Conservation (phyloP, 805 yeast genomes). For the Wickerhamiella vanderwaltii region DNA sequence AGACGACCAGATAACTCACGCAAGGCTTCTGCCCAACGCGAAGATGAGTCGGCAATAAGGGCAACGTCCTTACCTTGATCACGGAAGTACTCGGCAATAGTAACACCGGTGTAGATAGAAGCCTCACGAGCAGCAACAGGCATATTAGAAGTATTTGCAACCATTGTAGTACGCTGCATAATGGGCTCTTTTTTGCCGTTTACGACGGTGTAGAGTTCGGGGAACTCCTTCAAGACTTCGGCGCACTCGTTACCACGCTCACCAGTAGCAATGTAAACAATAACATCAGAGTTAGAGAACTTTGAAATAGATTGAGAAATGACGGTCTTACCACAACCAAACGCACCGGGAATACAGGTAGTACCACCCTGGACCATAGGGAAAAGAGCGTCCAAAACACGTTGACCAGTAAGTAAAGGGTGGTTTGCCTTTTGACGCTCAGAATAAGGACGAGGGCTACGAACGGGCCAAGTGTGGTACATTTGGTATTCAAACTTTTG, state of each 20-base stretch:
- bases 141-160: conserved; percentile 98
- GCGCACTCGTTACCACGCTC: conserved; percentile 99
- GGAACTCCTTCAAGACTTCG: conserved; percentile 98
- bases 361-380: conserved; percentile 99
- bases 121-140: conserved; percentile 99
- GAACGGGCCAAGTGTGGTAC: conserved; percentile 99
- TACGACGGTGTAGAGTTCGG: conserved; percentile 84
- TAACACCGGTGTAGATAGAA: conserved; percentile 96
- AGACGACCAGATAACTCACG: conserved; percentile 99
- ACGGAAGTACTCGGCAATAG: conserved; percentile 97
- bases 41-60: conserved; percentile 99
- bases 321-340: conserved; percentile 98
- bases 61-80: conserved; percentile 99
- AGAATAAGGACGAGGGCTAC: conserved; percentile 98
- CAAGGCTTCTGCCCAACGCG: conserved; percentile 99
- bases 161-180: conserved; percentile 98
- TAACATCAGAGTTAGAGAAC: conserved; percentile 93
- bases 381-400: conserved; percentile 94
- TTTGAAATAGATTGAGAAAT: conserved; percentile 95
- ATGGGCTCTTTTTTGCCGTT: conserved; percentile 94
- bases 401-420: conserved; percentile 95
- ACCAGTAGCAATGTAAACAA: conserved; percentile 92
- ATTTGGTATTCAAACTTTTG: conserved; percentile 66
- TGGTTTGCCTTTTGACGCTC: conserved; percentile 86
- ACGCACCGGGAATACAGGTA: conserved; percentile 99